phyloP scores from a whole-genome alignment of 164 flowering plant genomes.

The Vitis riparia region DNA sequence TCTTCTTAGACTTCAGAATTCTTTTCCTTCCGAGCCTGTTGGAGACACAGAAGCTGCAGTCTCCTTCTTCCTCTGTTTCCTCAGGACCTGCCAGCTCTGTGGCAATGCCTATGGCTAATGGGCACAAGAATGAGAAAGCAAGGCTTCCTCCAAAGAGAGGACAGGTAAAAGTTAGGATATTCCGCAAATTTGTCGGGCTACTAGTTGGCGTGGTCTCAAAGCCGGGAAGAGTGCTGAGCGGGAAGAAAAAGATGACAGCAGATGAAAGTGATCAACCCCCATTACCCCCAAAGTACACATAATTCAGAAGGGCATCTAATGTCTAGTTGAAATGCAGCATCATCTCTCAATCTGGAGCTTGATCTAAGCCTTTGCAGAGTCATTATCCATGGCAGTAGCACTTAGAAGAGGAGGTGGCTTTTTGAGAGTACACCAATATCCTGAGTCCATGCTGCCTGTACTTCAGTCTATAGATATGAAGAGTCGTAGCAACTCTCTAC shows the following conservation, averaged over 20 bases:
- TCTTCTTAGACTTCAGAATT: neutral
- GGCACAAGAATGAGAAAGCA: constrained; percentile 3
- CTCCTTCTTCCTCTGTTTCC: neutral
- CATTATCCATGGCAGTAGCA: no score
- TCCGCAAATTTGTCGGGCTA: constrained; percentile 11
- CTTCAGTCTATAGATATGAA: no score
- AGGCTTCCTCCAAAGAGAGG: constrained; percentile 46
- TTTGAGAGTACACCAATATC: no score
- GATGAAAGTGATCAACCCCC: constrained; percentile 1
- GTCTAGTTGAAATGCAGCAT: no score
- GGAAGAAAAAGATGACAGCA: constrained; percentile 3
- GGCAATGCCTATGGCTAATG: constrained; percentile 5
- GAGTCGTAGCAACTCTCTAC: no score
- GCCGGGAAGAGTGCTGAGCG: constrained; percentile 3
- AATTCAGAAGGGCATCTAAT: no score
- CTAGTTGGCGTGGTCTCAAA: constrained; percentile 14
- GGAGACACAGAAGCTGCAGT: neutral
- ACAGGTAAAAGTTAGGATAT: constrained; percentile 26
- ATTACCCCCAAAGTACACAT: no score
- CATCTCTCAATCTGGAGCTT: no score
- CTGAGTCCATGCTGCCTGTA: no score
- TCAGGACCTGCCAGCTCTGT: neutral
- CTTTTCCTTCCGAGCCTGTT: neutral
- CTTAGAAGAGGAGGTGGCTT: no score
- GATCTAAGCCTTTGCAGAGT: no score